Conservation (phyloP, 306 rosid genomes). For the Hylodesmum podocarpum region DNA sequence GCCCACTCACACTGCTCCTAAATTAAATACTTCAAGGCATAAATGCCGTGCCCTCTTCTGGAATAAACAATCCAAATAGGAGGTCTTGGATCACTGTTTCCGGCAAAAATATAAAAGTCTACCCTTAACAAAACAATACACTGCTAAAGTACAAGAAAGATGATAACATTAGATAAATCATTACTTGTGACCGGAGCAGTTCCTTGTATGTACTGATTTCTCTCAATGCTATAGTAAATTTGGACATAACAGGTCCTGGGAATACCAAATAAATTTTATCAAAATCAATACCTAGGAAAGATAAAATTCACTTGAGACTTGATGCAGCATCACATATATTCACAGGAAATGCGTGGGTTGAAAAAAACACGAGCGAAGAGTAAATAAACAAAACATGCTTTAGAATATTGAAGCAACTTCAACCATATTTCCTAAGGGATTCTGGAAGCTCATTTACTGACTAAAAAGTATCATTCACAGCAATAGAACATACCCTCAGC, state of each 20-base stretch:
- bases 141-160: conserved; percentile 22
- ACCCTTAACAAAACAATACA: background rate
- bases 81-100: background rate
- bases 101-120: background rate
- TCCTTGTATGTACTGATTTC: conserved; percentile 94
- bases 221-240: conserved; percentile 84
- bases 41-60: background rate
- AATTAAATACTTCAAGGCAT: background rate
- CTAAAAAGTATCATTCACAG: conserved; percentile 5
- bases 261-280: conserved; percentile 24
- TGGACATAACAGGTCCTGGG: conserved; percentile 86
- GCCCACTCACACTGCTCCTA: background rate
- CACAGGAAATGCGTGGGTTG: conserved; percentile 7
- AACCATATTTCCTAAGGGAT: conserved; percentile 16
- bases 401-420: conserved; percentile 20
- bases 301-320: conserved; percentile 9
- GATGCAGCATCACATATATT: background rate
- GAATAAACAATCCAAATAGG: background rate
- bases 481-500: conserved; percentile 2
- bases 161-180: background rate
- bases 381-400: conserved; percentile 15
- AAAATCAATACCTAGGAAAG: conserved; percentile 15
- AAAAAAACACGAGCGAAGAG: conserved; percentile 6
- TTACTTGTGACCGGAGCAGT: conserved; percentile 89
- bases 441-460: background rate